Evolutionary conservation across 192 early-diverging fungal genomes (phyloP).

Genomic region (Coemansia sp.): DNA sequence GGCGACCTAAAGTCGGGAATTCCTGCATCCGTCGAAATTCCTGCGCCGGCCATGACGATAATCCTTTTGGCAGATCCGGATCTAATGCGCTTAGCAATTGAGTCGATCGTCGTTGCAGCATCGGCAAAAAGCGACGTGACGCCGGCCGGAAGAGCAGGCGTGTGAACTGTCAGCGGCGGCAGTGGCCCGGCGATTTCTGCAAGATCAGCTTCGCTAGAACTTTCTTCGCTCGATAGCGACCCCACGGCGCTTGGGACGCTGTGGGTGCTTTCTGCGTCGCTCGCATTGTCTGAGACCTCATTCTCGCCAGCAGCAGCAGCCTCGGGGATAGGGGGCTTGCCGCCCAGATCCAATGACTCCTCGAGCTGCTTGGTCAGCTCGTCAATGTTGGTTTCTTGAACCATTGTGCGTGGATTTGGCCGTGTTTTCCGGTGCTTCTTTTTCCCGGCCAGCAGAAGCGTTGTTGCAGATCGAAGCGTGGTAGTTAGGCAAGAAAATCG

Average conservation of each 20-base stretch:
- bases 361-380: conserved; percentile 29
- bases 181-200: background rate
- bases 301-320: conserved; percentile 1
- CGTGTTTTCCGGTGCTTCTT: no score
- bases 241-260: conserved; percentile 6
- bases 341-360: conserved; percentile 14
- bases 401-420: background rate
- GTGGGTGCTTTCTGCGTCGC: conserved; percentile 9
- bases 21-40: conserved; percentile 67
- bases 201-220: conserved; percentile 2
- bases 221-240: conserved; percentile 15
- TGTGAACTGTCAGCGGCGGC: conserved; percentile 12
- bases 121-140: conserved; percentile 12
- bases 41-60: conserved; percentile 91
- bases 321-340: background rate
- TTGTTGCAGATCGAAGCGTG: background rate
- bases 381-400: conserved; percentile 4
- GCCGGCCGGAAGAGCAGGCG: conserved; percentile 11
- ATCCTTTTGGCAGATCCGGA: conserved; percentile 50
- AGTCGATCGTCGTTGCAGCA: conserved; percentile 22
- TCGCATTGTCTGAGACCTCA: background rate
- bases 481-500: background rate
- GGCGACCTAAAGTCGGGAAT: conserved; percentile 96
- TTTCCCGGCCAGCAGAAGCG: background rate
- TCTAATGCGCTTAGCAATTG: conserved; percentile 24